These are phyloP conservation scores for Microdochium bolleyi DNA, from an alignment of 2,329 filamentous ascomycete species.

Conservation along the genomic window DNA sequence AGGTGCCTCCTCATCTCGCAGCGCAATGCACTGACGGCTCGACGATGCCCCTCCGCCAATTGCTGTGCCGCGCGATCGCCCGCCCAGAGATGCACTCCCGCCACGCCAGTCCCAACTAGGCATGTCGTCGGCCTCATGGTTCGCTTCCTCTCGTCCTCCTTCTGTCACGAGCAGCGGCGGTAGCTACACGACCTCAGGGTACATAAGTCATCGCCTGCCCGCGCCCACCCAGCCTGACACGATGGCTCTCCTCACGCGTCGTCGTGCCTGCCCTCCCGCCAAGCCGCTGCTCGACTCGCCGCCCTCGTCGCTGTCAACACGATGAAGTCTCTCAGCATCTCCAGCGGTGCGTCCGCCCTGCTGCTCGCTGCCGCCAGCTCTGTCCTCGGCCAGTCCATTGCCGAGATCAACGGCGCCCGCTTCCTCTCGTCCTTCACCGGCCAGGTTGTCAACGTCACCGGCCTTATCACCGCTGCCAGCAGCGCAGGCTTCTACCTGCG, in stretches of 20 bases:
- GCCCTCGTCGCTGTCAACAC: too few species aligned
- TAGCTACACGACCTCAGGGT: not conserved
- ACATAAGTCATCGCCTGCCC: not conserved
- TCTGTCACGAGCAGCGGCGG: too few species aligned
- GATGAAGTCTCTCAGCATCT: not conserved
- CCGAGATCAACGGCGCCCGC: constrained; percentile 57
- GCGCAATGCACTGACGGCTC: not conserved
- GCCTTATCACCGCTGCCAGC: constrained; percentile 57
- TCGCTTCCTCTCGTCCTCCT: too few species aligned
- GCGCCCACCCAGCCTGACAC: not conserved
- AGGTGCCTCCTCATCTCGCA: not conserved
- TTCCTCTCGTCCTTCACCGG: constrained; percentile 55
- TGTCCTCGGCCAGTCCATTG: constrained; percentile 31
- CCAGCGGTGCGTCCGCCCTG: constrained; percentile 2
- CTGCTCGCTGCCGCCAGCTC: constrained; percentile 17
- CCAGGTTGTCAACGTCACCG: constrained; percentile 50
- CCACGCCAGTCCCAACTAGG: not conserved
- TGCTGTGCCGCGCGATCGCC: not conserved
- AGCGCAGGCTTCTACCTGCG: constrained; percentile 57
- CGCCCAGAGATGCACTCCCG: not conserved
- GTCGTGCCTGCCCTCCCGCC: not conserved
- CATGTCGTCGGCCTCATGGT: not conserved
- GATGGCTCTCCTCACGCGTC: not conserved
- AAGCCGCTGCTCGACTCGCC: not conserved
- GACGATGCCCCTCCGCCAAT: not conserved